A percentile compares a stretch with the other conserved stretches of the same genome.
phyloP scores from a whole-genome alignment of 495 filamentous ascomycete species.

The Penicillium crystallinum region DNA sequence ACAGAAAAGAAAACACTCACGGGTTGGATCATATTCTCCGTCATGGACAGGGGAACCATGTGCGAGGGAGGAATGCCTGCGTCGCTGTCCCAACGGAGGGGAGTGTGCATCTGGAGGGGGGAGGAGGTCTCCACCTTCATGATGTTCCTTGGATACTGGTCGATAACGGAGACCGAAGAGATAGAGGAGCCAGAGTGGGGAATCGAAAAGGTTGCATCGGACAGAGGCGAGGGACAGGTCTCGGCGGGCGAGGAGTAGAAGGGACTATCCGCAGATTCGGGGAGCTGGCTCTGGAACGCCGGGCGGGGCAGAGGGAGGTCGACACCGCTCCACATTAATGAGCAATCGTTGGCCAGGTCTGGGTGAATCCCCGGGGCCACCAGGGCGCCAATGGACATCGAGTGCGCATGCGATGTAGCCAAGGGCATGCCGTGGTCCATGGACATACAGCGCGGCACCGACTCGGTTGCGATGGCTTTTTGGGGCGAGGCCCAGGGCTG shows the following conservation, averaged over 20 bases:
- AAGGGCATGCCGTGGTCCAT: conserved; percentile 25
- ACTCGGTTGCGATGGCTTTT: conserved; percentile 18
- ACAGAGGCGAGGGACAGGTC: conserved; percentile 41
- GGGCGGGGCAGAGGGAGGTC: conserved; percentile 32
- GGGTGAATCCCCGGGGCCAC: conserved; percentile 41
- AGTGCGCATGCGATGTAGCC: conserved; percentile 24
- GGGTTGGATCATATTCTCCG: conserved; percentile 34
- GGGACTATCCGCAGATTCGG: conserved; percentile 34
- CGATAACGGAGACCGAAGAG: conserved; percentile 32
- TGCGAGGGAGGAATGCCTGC: conserved; percentile 24
- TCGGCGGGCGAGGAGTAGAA: conserved; percentile 43
- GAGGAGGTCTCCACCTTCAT: conserved; percentile 35
- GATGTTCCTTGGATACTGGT: conserved; percentile 33
- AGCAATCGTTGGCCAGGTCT: conserved; percentile 33
- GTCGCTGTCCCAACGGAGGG: conserved; percentile 34
- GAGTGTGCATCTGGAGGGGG: conserved; percentile 32
- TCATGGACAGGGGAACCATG: conserved; percentile 32
- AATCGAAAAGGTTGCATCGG: conserved; percentile 34
- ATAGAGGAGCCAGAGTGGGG: conserved; percentile 36
- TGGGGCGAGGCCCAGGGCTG: conserved; percentile 27
- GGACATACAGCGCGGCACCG: conserved; percentile 26
- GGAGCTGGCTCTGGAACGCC: conserved; percentile 32
- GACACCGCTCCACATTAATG: conserved; percentile 37
- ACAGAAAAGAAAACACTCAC: too few relatives aligned
- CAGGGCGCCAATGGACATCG: conserved; percentile 44